Evolutionary conservation across 2,329 filamentous ascomycete genomes (phyloP).

Genomic region (Trichoderma breve): DNA sequence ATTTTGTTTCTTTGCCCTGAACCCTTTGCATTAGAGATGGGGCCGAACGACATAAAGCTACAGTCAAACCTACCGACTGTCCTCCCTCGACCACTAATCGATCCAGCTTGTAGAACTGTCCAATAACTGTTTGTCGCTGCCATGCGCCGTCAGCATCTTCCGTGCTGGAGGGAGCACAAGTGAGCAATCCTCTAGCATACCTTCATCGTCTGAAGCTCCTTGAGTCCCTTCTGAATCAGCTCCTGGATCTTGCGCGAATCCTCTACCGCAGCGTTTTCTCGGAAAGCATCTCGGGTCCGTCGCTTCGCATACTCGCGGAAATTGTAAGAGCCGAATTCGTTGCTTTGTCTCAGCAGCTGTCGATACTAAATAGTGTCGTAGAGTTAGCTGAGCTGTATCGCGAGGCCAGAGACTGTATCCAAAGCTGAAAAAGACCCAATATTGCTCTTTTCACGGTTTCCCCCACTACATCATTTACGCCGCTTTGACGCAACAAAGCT

Average conservation of each 20-base stretch:
- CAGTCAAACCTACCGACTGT: slow-evolving; percentile 57
- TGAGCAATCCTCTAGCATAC: slow-evolving; percentile 45
- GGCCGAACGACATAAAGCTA: too few relatives aligned
- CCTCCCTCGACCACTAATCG: slow-evolving; percentile 88
- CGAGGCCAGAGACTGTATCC: background rate
- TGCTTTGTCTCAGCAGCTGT: slow-evolving; percentile 80
- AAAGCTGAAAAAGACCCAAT: background rate
- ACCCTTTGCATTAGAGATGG: background rate
- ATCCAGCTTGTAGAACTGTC: slow-evolving; percentile 92
- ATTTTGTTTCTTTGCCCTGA: slow-evolving; percentile 68
- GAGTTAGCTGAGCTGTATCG: background rate
- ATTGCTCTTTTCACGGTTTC: slow-evolving; percentile 5
- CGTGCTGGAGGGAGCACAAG: too few relatives aligned
- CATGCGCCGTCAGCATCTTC: slow-evolving; percentile 8
- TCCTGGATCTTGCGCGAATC: slow-evolving; percentile 81
- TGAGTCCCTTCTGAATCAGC: slow-evolving; percentile 81
- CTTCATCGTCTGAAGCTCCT: slow-evolving; percentile 87
- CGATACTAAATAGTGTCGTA: slow-evolving; percentile 66
- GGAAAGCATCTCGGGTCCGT: slow-evolving; percentile 86
- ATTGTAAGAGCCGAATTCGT: slow-evolving; percentile 91
- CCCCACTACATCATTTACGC: slow-evolving; percentile 1
- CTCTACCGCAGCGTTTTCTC: slow-evolving; percentile 69
- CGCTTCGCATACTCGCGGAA: slow-evolving; percentile 96
- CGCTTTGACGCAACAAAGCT: background rate
- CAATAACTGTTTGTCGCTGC: slow-evolving; percentile 90